Evolutionary conservation across 2,329 filamentous ascomycete species (phyloP).

Genomic region (Ascomycota sp.): DNA sequence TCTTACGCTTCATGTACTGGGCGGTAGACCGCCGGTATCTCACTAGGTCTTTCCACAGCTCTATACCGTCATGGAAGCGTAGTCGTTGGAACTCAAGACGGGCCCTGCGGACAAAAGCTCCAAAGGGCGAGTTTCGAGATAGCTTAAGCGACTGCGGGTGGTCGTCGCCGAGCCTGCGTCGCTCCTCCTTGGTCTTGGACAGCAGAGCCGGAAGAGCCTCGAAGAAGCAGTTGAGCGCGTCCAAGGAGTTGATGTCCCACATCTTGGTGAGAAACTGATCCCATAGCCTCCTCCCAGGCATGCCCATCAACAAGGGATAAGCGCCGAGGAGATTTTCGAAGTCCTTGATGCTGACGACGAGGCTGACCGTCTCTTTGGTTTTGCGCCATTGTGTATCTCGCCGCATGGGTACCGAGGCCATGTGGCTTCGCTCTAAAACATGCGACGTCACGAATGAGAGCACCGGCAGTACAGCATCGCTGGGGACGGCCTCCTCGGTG

Average conservation of each 20-base stretch:
- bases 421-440: conserved; percentile 29
- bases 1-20: conserved; percentile 39
- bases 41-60: conserved; percentile 68
- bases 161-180: conserved; percentile 31
- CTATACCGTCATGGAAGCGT: conserved; percentile 57
- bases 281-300: conserved; percentile 69
- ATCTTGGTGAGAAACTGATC: conserved; percentile 64
- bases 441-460: conserved; percentile 63
- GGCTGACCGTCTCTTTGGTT: conserved; percentile 26
- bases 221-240: conserved; percentile 65
- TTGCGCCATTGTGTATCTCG: conserved; percentile 21
- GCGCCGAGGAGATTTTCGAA: conserved; percentile 37
- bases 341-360: conserved; percentile 33
- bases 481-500: conserved; percentile 46
- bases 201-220: conserved; percentile 35
- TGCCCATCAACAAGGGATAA: conserved; percentile 28
- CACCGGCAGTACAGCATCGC: conserved; percentile 49
- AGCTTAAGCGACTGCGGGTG: conserved; percentile 29
- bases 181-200: conserved; percentile 39
- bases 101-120: conserved; percentile 57
- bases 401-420: conserved; percentile 9
- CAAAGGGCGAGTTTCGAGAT: conserved; percentile 58
- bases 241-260: conserved; percentile 67
- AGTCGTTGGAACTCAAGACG: conserved; percentile 63
- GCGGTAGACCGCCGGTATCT: conserved; percentile 62